phyloP scores from a whole-genome alignment of 1,284 basidiomycete genomes.

The Vanrija pseudolonga region DNA sequence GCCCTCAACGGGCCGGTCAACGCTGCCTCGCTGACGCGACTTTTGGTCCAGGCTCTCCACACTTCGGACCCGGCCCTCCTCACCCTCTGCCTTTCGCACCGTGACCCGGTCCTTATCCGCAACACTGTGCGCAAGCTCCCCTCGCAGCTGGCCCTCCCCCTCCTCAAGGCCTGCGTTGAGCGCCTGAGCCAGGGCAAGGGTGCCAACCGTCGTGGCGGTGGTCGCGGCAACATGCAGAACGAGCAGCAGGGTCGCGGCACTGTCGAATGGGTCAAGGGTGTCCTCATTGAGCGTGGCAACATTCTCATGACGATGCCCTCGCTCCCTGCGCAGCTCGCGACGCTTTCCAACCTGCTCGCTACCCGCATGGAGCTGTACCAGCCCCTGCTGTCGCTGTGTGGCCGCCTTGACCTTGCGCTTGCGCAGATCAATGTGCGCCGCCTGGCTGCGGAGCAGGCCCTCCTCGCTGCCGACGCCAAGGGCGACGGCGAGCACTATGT shows the following conservation, averaged over 20 bases:
- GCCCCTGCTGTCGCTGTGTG: constrained; percentile 77
- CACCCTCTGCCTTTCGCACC: constrained; percentile 82
- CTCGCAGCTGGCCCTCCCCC: constrained; percentile 79
- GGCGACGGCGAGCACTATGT: constrained; percentile 48
- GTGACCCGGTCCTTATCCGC: constrained; percentile 72
- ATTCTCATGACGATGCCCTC: constrained; percentile 75
- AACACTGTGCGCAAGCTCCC: constrained; percentile 86
- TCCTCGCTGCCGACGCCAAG: constrained; percentile 27
- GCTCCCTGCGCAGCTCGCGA: constrained; percentile 61
- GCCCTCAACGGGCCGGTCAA: constrained; percentile 57
- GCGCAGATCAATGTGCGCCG: constrained; percentile 81
- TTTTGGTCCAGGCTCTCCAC: constrained; percentile 93
- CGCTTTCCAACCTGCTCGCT: constrained; percentile 77
- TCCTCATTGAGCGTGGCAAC: constrained; percentile 80
- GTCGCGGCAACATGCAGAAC: constrained; percentile 75
- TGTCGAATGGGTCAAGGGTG: constrained; percentile 83
- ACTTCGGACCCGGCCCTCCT: constrained; percentile 85
- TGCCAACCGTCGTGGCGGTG: constrained; percentile 55
- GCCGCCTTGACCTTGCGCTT: constrained; percentile 86
- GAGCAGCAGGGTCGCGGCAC: constrained; percentile 79
- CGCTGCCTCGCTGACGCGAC: constrained; percentile 84
- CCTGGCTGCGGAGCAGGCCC: constrained; percentile 34
- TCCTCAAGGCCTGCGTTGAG: constrained; percentile 86
- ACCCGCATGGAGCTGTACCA: constrained; percentile 78
- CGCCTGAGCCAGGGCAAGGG: constrained; percentile 78